A percentile compares a stretch with the other conserved stretches of the same genome.
phyloP scores from a whole-genome alignment of 352 stramenopile species.

The Globisporangium takayamanum region DNA sequence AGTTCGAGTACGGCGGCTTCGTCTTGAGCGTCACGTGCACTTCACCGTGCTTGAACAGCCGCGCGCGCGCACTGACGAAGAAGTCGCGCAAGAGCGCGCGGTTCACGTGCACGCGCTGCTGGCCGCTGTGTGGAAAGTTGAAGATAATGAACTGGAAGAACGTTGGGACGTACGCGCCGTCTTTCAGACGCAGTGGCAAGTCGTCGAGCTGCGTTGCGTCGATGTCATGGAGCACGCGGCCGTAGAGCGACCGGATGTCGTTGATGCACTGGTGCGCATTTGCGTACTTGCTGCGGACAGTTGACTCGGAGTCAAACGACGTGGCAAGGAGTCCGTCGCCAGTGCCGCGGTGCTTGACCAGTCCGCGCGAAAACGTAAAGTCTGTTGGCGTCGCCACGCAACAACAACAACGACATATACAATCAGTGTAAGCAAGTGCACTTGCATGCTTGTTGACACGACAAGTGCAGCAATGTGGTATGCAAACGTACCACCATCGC shows the following conservation, averaged over 20 bases:
- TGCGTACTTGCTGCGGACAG: constrained; percentile 68
- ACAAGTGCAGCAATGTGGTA: neutral
- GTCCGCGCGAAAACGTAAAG: constrained; percentile 74
- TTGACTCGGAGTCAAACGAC: constrained; percentile 66
- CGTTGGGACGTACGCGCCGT: constrained; percentile 19
- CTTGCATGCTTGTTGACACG: neutral
- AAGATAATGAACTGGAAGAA: constrained; percentile 86
- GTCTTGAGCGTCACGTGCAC: constrained; percentile 85
- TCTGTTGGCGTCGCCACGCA: constrained; percentile 21
- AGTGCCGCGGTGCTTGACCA: constrained; percentile 55
- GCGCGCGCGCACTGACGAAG: constrained; percentile 69
- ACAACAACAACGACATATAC: too few relatives aligned
- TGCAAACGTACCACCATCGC: constrained; percentile 43
- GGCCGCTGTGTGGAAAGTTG: constrained; percentile 86
- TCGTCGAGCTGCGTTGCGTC: constrained; percentile 75
- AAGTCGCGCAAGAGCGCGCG: constrained; percentile 74
- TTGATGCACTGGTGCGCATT: constrained; percentile 71
- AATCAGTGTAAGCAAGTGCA: neutral
- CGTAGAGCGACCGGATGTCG: constrained; percentile 31
- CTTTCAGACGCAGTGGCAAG: constrained; percentile 28
- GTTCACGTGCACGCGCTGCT: constrained; percentile 87
- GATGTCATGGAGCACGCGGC: constrained; percentile 62
- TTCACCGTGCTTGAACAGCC: constrained; percentile 54
- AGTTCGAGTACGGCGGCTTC: constrained; percentile 82
- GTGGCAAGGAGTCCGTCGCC: constrained; percentile 59